phyloP scores from a whole-genome alignment of 2,329 filamentous ascomycete genomes.

The Conoideocrella luteorostrata region DNA sequence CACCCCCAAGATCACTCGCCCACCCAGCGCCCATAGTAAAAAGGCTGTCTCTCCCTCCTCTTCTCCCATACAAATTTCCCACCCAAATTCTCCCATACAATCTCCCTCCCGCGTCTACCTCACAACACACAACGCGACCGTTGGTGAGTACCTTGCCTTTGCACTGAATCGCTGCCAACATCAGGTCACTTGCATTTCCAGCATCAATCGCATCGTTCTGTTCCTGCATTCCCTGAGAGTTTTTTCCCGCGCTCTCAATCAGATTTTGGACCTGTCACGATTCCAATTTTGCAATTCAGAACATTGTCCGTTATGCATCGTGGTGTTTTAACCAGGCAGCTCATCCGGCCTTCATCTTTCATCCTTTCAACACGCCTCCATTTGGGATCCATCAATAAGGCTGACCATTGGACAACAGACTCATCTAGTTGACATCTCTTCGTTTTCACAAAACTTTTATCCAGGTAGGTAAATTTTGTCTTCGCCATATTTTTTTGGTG shows the following conservation, averaged over 20 bases:
- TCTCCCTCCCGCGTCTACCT: constrained; percentile 32
- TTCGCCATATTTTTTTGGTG: background rate
- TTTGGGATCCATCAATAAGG: constrained; percentile 4
- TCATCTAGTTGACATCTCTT: constrained; percentile 16
- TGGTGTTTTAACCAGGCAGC: background rate
- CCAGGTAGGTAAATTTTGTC: constrained; percentile 5
- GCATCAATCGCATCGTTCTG: background rate
- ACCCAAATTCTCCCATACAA: constrained; percentile 49
- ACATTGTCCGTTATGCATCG: constrained; percentile 12
- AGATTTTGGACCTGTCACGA: constrained; percentile 11
- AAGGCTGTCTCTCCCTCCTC: constrained; percentile 51
- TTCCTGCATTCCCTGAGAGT: background rate
- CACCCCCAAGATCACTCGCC: constrained; percentile 50
- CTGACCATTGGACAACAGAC: constrained; percentile 14
- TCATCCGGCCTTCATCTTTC: background rate
- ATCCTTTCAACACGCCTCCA: constrained; percentile 5
- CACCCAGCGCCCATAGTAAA: constrained; percentile 48
- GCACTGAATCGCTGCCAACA: constrained; percentile 19
- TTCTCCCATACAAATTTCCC: constrained; percentile 57
- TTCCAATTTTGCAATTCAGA: constrained; percentile 9
- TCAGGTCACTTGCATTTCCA: constrained; percentile 25
- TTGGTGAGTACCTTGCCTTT: constrained; percentile 48
- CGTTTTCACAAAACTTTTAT: constrained; percentile 8
- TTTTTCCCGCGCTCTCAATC: constrained; percentile 14
- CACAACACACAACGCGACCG: constrained; percentile 34